Base-by-base conservation (phyloP, 2,329 filamentous ascomycete species). In the Alternaria sp. region DNA sequence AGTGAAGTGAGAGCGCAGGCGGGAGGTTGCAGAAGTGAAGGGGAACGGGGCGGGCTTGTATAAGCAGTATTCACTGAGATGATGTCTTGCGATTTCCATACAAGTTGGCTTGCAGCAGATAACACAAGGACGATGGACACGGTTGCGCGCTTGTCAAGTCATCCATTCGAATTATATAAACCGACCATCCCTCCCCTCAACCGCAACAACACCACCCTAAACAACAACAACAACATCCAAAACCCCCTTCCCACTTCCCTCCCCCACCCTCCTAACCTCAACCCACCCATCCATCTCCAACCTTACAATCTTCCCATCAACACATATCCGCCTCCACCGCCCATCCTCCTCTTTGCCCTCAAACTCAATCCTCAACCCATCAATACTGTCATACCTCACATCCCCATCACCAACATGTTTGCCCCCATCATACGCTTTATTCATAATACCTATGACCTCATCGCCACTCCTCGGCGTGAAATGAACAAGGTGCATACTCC, bases 281-380 rank as follows among this genome's bases (percentile, higher is more conserved):
- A 97, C 87, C 84, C 88, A 90, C 0, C 93, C 93, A 2, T 86
- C 89, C 55, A 84, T 78, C 19, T 91, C 90, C 1, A 97, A 82
- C 62, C 88, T 86, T 4, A 97, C 88, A 72, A 97, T 96, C 57
- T 91, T 93, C 4, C 95, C 95, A 79, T 98, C 95, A n/a, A 98
- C 85, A 77, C 95, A 98, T 13, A 97, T 87, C 74, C 94, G 88
- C 64, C 95, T 85, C 93, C 93, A 97, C 56, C 89, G 83, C 1
- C 83, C 83, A n/a, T 93, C 88, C 15, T 87, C 83, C 73, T 96
- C 92, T 8, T 58, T 49, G 0, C 70, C 74, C 1, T 82, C 66
- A 36, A 93, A 89, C 15, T 87, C 85, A 50, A 97, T 88, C 61
- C 81, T 84, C 17, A 97, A 69, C 55, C 87, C 87, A 3, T 91